phyloP scores from a whole-genome alignment of 1,284 basidiomycete species.

The Tilletia caries region DNA sequence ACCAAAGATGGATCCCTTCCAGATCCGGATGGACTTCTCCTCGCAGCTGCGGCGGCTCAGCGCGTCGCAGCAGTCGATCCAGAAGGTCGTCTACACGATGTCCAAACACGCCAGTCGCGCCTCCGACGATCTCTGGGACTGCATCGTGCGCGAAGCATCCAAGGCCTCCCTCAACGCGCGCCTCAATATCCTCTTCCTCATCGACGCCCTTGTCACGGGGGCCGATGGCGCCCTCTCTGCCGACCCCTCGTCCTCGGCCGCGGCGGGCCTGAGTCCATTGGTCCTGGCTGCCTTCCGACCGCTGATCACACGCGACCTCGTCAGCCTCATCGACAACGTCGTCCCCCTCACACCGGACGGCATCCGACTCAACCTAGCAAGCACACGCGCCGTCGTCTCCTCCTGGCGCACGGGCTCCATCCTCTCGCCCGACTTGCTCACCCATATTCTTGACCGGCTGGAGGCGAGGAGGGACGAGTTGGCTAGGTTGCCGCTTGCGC shows the following conservation, averaged over 20 bases:
- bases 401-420: constrained; percentile 22
- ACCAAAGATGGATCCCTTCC: constrained; percentile 38
- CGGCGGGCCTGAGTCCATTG: constrained; percentile 1
- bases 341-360: constrained; percentile 28
- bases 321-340: constrained; percentile 23
- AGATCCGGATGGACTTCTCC: constrained; percentile 51
- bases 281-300: constrained; percentile 19
- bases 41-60: constrained; percentile 44
- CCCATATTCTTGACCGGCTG: constrained; percentile 21
- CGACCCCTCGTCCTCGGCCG: constrained; percentile 17
- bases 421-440: constrained; percentile 12
- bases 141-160: constrained; percentile 80
- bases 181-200: constrained; percentile 87
- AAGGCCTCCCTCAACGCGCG: constrained; percentile 83
- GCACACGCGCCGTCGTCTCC: constrained; percentile 21
- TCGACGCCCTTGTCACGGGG: constrained; percentile 66
- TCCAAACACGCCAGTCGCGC: constrained; percentile 77
- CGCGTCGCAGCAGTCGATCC: constrained; percentile 75
- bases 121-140: constrained; percentile 85
- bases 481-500: constrained; percentile 22
- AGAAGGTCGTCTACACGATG: constrained; percentile 80
- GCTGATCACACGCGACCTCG: constrained; percentile 23
- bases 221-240: background rate
- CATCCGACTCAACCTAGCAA: constrained; percentile 25
- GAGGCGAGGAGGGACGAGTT: constrained; percentile 16